Conservation (phyloP, 768 basidiomycete genomes). For the Royoungia palumana region DNA sequence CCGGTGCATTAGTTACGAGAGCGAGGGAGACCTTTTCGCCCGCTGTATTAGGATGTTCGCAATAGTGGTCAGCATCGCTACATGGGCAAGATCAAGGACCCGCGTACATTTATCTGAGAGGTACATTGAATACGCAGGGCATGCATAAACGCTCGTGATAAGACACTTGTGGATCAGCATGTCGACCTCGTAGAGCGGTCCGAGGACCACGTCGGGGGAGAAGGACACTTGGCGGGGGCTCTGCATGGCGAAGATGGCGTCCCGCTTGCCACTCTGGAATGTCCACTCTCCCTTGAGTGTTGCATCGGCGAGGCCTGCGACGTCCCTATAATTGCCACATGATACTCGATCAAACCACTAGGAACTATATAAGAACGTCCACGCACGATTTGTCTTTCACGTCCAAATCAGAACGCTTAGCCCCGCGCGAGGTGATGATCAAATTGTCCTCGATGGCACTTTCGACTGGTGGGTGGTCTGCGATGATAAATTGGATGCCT, state of each 20-base stretch:
- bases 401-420: slow-evolving; percentile 10
- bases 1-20: slow-evolving; percentile 11
- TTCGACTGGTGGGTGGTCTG: slow-evolving; percentile 13
- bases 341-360: not conserved
- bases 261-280: slow-evolving; percentile 27
- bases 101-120: slow-evolving; percentile 27
- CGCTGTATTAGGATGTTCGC: slow-evolving; percentile 5
- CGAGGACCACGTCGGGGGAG: slow-evolving; percentile 21
- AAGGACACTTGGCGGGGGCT: slow-evolving; percentile 23
- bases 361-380: not conserved
- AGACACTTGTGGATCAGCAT: slow-evolving; percentile 29
- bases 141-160: slow-evolving; percentile 32
- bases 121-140: slow-evolving; percentile 34
- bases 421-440: slow-evolving; percentile 22
- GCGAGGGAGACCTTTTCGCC: slow-evolving; percentile 24
- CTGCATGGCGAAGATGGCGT: slow-evolving; percentile 33
- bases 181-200: slow-evolving; percentile 24
- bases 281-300: slow-evolving; percentile 32
- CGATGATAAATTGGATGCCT: slow-evolving; percentile 11
- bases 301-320: slow-evolving; percentile 19
- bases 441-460: slow-evolving; percentile 22
- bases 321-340: slow-evolving; percentile 2
- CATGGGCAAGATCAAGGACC: not conserved
- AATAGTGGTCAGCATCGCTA: not conserved
- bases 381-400: slow-evolving; percentile 18